phyloP scores from a whole-genome alignment of 768 basidiomycete genomes.

The Agaricus sinodeliciosus region DNA sequence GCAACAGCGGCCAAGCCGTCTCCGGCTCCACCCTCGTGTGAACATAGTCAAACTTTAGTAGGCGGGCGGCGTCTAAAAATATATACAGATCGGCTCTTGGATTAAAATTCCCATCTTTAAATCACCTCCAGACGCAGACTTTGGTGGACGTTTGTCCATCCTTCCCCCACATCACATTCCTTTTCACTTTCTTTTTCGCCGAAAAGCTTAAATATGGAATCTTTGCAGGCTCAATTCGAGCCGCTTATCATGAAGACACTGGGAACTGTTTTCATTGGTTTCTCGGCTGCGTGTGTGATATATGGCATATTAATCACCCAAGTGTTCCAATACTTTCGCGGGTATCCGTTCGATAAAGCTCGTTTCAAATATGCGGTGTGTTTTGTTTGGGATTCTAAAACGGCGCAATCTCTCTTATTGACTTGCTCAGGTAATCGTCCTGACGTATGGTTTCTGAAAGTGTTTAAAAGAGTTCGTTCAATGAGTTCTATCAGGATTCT shows the following conservation, averaged over 20 bases:
- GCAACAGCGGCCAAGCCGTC: too few relatives aligned
- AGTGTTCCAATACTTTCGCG: constrained; percentile 45
- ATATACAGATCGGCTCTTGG: too few relatives aligned
- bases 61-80: too few relatives aligned
- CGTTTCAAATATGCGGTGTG: constrained; percentile 48
- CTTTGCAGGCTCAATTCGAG: neutral
- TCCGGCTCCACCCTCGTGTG: too few relatives aligned
- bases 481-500: constrained; percentile 31
- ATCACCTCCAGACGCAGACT: too few relatives aligned
- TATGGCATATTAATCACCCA: constrained; percentile 53
- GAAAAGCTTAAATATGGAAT: neutral
- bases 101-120: too few relatives aligned
- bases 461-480: neutral
- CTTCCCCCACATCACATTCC: neutral
- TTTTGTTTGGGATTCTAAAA: constrained; percentile 6
- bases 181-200: neutral
- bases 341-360: constrained; percentile 46
- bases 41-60: too few relatives aligned
- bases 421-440: constrained; percentile 27
- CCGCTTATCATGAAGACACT: constrained; percentile 40
- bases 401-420: neutral
- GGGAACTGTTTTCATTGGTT: constrained; percentile 56
- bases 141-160: neutral
- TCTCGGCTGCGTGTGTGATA: constrained; percentile 42
- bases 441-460: constrained; percentile 24